Conservation (phyloP, 345 rosid genomes). For the Ceriops decandra region DNA sequence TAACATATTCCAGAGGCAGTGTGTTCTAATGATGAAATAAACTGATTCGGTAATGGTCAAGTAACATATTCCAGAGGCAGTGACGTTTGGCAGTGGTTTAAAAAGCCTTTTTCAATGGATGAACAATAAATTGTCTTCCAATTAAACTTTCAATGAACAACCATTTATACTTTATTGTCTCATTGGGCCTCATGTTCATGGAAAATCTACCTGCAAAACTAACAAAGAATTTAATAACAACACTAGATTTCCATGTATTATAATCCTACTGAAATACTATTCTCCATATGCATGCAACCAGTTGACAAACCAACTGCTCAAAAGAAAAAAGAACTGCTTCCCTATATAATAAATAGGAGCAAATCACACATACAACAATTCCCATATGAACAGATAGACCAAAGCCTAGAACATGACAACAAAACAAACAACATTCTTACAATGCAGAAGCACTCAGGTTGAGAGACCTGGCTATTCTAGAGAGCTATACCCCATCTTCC, state of each 20-base stretch:
- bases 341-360: slow-evolving; percentile 29
- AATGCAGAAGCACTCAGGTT: slow-evolving; percentile 50
- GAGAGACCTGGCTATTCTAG: slow-evolving; percentile 29
- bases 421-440: slow-evolving; percentile 45
- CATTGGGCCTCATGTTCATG: too few species aligned
- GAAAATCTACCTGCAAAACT: too few species aligned
- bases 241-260: background rate
- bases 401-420: slow-evolving; percentile 40
- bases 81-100: too few species aligned
- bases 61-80: too few species aligned
- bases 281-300: slow-evolving; percentile 5
- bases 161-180: too few species aligned
- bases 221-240: too few species aligned
- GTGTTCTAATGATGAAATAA: too few species aligned
- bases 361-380: slow-evolving; percentile 39
- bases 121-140: too few species aligned
- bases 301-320: background rate
- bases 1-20: too few species aligned
- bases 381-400: slow-evolving; percentile 50
- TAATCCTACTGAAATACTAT: background rate
- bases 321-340: slow-evolving; percentile 18
- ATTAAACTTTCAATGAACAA: too few species aligned
- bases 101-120: too few species aligned
- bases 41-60: too few species aligned
- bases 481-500: slow-evolving; percentile 17